Base-by-base conservation (phyloP, 2,329 filamentous ascomycete genomes). In the Chrysoporthe deuterocubensis region DNA sequence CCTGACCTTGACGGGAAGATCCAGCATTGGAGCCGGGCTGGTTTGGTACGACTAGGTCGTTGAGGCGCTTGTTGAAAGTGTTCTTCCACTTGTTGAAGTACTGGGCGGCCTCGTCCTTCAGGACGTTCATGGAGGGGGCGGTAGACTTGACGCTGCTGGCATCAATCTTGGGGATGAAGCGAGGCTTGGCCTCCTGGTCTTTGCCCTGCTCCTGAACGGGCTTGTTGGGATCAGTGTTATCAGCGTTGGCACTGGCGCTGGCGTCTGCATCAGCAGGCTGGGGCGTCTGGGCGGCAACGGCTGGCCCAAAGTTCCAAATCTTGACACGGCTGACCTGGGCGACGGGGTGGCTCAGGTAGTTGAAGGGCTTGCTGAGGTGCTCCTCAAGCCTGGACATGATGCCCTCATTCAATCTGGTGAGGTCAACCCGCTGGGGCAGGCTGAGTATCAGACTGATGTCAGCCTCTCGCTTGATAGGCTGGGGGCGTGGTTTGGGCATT, bases 81-180 rank as follows among this genome's bases (percentile, higher is more conserved):
- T 88, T 84, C 73, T 92, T 87, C 95, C 95, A 98, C 71, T 93
- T 90, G 67, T 91, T 89, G 75, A 95, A 97, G 75, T 90, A 89
- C 7, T 84, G 80, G 5, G 96, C 76, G 1, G 89, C 85, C 65
- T 91, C 89, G 70, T 86, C 88, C 80, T 89, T 94, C 73, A 94
- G 79, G 73, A 92, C 90, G 44, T 78, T 80, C 66, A 82, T 80
- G 32, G 73, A 72, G 40, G 77, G 74, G 4, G 69, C 65, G 40
- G 70, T 71, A n/a, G 75, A 74, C 60, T 78, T 74, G 48, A 77
- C 71, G 26, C 62, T 67, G 58, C 62, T 62, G 65, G 50, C 58
- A 58, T 64, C 62, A 7, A 69, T 65, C 59, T 67, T 60, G 50
- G 67, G 50, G 37, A 66, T 59, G 59, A 66, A 64, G 21, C 14